A percentile compares a stretch with the other conserved stretches of the same genome.
phyloP scores from a whole-genome alignment of 2,329 filamentous ascomycete genomes.

The Fusarium cicatricum region DNA sequence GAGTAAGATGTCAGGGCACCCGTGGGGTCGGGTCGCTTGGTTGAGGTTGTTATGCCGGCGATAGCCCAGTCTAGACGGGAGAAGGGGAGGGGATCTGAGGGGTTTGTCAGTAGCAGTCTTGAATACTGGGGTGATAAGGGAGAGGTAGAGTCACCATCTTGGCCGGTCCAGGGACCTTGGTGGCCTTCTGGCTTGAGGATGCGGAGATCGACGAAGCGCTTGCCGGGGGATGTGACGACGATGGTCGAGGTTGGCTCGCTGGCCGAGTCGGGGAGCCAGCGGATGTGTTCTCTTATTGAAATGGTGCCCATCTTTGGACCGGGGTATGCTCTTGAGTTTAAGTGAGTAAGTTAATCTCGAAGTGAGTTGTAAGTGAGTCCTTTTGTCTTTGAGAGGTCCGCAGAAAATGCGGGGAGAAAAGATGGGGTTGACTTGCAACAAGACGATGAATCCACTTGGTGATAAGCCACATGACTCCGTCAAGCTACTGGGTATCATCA shows the following conservation, averaged over 20 bases:
- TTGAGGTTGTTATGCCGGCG: conserved; percentile 60
- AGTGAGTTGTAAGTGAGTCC: background rate
- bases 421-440: conserved; percentile 6
- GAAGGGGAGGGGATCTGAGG: conserved; percentile 30
- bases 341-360: background rate
- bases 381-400: background rate
- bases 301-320: conserved; percentile 59
- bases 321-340: background rate
- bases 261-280: conserved; percentile 61
- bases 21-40: conserved; percentile 37
- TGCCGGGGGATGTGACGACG: conserved; percentile 67
- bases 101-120: background rate
- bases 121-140: background rate
- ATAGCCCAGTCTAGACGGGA: conserved; percentile 71
- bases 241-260: conserved; percentile 70
- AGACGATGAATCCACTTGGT: background rate
- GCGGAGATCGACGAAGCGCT: conserved; percentile 69
- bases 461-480: too few relatives aligned
- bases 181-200: conserved; percentile 50
- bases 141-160: conserved; percentile 22
- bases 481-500: too few relatives aligned
- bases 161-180: conserved; percentile 22
- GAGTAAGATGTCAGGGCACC: conserved; percentile 46
- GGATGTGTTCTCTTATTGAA: conserved; percentile 66
- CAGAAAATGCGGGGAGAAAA: conserved; percentile 21